Percentiles rank a stretch among this genome's conserved stretches.
Conservation (phyloP, 371 early-diverging fungal genomes). For the Syncephalastrum racemosum region DNA sequence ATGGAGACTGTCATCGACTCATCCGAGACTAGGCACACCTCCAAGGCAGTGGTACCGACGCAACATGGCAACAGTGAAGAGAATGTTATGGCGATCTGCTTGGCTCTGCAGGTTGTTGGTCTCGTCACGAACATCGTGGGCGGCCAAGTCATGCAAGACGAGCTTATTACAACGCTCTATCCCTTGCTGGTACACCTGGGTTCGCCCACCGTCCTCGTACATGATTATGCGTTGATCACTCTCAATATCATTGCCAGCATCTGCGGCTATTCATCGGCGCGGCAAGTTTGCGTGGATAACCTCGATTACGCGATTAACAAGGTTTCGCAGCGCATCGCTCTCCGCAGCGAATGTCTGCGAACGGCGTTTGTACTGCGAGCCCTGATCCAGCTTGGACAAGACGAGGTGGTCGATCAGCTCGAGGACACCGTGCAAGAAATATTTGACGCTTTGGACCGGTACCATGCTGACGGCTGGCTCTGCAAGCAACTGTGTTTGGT, state of each 20-base stretch:
- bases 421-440: constrained; percentile 63
- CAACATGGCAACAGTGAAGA: constrained; percentile 8
- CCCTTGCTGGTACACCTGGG: constrained; percentile 58
- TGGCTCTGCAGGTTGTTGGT: constrained; percentile 32
- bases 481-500: constrained; percentile 43
- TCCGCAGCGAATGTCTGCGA: constrained; percentile 39
- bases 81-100: constrained; percentile 30
- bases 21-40: not conserved
- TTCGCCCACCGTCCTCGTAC: constrained; percentile 34
- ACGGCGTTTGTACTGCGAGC: constrained; percentile 61
- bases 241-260: constrained; percentile 33
- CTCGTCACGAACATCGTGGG: constrained; percentile 22
- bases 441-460: constrained; percentile 56
- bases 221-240: constrained; percentile 40
- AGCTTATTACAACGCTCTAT: constrained; percentile 58
- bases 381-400: constrained; percentile 50
- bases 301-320: constrained; percentile 67
- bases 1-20: constrained; percentile 17
- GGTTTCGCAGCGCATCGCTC: constrained; percentile 48
- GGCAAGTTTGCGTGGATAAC: constrained; percentile 49
- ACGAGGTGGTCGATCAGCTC: constrained; percentile 44
- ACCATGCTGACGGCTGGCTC: constrained; percentile 32
- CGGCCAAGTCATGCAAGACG: constrained; percentile 23
- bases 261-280: constrained; percentile 29
- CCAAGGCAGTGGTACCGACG: constrained; percentile 7